Base-by-base conservation (phyloP, 225 moss, liverwort and hornwort species). In the Physcomitrium patens region DNA sequence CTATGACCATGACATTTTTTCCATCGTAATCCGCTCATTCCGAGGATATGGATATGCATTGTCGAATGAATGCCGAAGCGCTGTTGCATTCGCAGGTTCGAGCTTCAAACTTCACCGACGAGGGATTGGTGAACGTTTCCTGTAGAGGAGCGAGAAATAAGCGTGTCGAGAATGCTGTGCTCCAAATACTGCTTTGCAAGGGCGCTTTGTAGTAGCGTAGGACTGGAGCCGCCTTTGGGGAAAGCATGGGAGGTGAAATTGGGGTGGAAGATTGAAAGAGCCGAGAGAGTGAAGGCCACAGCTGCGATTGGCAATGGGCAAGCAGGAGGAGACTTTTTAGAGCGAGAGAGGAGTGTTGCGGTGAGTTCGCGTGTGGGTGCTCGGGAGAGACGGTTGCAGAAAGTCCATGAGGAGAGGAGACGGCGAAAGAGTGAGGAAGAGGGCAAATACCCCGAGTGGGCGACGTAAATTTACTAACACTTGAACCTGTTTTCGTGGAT, bases 391-490 rank as follows among this genome's bases (percentile, higher is more conserved):
- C 87, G 90, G 37, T 76, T 83, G 80, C 60, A 78, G 80, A 83
- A 78, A 75, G 85, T 90, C 65, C 85, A 80, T 68, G 87, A 90
- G 43, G 90, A 77, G 78, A 77, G 76, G 50, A 84, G 65, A 77
- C 82, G 87, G 59, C 70, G 61, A 49, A 68, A 79, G 71, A 74
- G 75, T 10, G 89, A 90, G 83, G 89, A 85, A 64, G 78, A 43
- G 12, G 85, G 80, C 46, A 81, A 83, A 55, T 90, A 90, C 8
- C 90, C 90, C 26, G 84, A 83, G 73, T 90, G 90, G 90, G 90
- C 90, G 1, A 87, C 90, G 90, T 90, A 83, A 80, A 24, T 3
- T 9, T 54, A 37, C 24, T 17, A 7, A 22, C 51, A n/a, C 49
- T 49, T 44, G 65, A 26, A 24, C 50, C 5, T 14, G 2, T 42